A percentile compares a stretch with the other conserved stretches of the same genome.
Evolutionary conservation across 805 yeast genomes (phyloP).

Genomic region (Pichia pseudocactophila): DNA sequence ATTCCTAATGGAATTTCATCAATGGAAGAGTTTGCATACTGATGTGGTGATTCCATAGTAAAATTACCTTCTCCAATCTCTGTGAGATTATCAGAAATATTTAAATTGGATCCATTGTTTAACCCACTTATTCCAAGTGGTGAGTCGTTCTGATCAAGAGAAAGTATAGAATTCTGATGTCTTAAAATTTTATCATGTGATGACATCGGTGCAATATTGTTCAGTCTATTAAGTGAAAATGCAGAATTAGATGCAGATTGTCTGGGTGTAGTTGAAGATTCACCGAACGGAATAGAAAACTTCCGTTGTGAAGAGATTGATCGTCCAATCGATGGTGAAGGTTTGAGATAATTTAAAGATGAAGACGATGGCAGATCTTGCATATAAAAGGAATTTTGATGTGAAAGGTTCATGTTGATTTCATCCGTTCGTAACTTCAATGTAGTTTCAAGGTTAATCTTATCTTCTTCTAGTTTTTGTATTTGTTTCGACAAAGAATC

Average conservation of each 20-base stretch:
- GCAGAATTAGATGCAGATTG: slow-evolving; percentile 8
- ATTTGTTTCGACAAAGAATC: slow-evolving; percentile 18
- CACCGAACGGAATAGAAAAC: slow-evolving; percentile 33
- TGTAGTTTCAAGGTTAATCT: slow-evolving; percentile 13
- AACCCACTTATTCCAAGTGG: slow-evolving; percentile 2
- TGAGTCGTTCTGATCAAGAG: slow-evolving; percentile 9
- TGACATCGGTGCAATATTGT: slow-evolving; percentile 9
- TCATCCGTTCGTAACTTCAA: slow-evolving; percentile 11
- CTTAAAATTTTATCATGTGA: slow-evolving; percentile 14
- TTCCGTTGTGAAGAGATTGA: slow-evolving; percentile 18
- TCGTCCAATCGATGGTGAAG: slow-evolving; percentile 16
- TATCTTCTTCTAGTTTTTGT: slow-evolving; percentile 24
- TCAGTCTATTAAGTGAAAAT: slow-evolving; percentile 11
- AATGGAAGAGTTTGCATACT: neutral
- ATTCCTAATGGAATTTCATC: slow-evolving; percentile 11
- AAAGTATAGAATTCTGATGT: slow-evolving; percentile 14
- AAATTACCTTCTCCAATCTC: neutral
- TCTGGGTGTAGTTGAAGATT: slow-evolving; percentile 41
- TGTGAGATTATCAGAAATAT: neutral
- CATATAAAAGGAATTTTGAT: slow-evolving; percentile 19
- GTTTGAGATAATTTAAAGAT: slow-evolving; percentile 13
- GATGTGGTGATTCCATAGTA: slow-evolving; percentile 3
- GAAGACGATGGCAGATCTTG: slow-evolving; percentile 25
- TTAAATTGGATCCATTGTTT: neutral
- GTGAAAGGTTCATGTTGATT: slow-evolving; percentile 1